Conservation (phyloP, 2,329 filamentous ascomycete genomes). For the Pseudogymnoascus sp. region DNA sequence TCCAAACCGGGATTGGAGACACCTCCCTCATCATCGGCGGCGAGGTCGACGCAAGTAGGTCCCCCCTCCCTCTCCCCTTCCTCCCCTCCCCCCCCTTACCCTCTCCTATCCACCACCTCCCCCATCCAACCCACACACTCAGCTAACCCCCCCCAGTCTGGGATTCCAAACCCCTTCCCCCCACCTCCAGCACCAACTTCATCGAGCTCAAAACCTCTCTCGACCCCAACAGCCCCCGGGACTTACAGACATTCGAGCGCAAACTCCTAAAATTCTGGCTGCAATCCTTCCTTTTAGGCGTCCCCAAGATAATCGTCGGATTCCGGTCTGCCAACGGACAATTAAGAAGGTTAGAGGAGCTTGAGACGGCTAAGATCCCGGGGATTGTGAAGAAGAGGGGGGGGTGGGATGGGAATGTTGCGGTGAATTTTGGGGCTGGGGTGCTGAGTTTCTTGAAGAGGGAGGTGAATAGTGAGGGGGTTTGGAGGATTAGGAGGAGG, state of each 20-base stretch:
- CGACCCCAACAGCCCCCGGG: slow-evolving; percentile 57
- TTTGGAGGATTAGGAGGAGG: slow-evolving; percentile 69
- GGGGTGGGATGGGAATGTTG: slow-evolving; percentile 85
- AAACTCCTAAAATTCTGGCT: slow-evolving; percentile 96
- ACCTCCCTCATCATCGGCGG: slow-evolving; percentile 72
- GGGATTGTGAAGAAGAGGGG: slow-evolving; percentile 59
- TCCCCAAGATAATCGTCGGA: slow-evolving; percentile 84
- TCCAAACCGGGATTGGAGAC: slow-evolving; percentile 76
- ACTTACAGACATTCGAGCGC: slow-evolving; percentile 69
- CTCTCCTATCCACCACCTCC: not conserved
- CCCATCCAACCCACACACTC: not conserved
- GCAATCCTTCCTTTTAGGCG: slow-evolving; percentile 87
- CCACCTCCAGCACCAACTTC: slow-evolving; percentile 68
- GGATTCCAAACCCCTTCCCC: slow-evolving; percentile 61
- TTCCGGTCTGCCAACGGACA: slow-evolving; percentile 69
- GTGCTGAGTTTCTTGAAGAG: slow-evolving; percentile 66
- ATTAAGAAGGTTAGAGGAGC: slow-evolving; percentile 63
- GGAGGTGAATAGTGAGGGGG: slow-evolving; percentile 53
- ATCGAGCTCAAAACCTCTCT: slow-evolving; percentile 90
- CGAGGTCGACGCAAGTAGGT: slow-evolving; percentile 79
- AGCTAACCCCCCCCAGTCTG: slow-evolving; percentile 47
- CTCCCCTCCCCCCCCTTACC: not conserved
- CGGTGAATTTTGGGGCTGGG: slow-evolving; percentile 76
- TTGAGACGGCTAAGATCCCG: slow-evolving; percentile 73
- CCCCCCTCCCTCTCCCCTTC: not conserved